phyloP scores from a whole-genome alignment of 495 filamentous ascomycete species.

The Neurospora cerealis region DNA sequence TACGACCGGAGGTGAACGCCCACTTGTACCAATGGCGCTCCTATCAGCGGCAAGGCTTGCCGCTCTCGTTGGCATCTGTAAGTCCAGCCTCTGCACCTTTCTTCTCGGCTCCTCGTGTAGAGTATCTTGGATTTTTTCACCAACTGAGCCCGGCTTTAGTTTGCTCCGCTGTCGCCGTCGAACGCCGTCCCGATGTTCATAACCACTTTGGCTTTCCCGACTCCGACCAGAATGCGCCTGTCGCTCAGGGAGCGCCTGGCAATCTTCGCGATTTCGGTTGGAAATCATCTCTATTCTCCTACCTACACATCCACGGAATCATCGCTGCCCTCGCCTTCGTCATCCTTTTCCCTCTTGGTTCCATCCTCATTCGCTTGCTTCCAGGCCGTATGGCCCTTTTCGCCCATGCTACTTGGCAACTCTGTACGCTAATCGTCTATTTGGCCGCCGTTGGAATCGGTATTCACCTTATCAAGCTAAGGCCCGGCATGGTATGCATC shows the following conservation, averaged over 20 bases:
- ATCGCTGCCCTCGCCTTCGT: slow-evolving; percentile 35
- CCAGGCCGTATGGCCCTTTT: slow-evolving; percentile 19
- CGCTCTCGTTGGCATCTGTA: background rate
- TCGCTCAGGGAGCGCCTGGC: background rate
- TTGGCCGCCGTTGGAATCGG: slow-evolving; percentile 52
- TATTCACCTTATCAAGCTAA: slow-evolving; percentile 34
- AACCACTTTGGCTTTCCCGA: background rate
- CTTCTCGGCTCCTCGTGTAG: background rate
- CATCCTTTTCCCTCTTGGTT: slow-evolving; percentile 44
- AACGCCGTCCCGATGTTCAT: background rate
- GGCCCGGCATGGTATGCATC: slow-evolving; percentile 10
- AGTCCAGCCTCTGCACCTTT: background rate
- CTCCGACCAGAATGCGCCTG: background rate
- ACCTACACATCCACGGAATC: slow-evolving; percentile 31
- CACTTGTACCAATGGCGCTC: background rate
- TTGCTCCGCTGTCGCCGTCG: background rate
- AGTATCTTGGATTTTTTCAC: background rate
- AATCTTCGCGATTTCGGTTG: background rate
- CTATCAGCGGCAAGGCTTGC: background rate
- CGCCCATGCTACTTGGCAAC: slow-evolving; percentile 48
- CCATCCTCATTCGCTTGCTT: slow-evolving; percentile 42
- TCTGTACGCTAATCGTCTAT: slow-evolving; percentile 38
- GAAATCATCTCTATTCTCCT: background rate
- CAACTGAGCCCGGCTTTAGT: background rate
- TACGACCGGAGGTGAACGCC: background rate